Base-by-base conservation (phyloP, 1,284 basidiomycete species). In the Tausonia pullulans region DNA sequence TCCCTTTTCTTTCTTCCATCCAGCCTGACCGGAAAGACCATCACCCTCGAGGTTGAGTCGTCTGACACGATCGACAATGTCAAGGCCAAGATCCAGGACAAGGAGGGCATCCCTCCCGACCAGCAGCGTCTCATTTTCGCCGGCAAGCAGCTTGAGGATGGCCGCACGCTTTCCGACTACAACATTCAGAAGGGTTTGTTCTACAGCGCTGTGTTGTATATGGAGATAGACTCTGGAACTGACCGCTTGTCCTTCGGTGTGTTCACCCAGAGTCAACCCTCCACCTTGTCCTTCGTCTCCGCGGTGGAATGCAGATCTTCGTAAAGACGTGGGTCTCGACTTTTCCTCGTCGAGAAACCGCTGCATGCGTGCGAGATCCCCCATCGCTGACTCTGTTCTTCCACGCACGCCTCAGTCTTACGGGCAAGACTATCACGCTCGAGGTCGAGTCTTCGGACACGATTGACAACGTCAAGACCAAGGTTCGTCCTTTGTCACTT, bases 11-110 rank as follows among this genome's bases (percentile, higher is more conserved):
- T 3, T 39, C 11, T 41, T 9, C 44, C 62, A 63, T 60, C 69
- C 73, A 92, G 89, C 83, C 88, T 97, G 71, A 97, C 94, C 82
- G 94, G 94, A 77, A 98, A 97, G 83, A 95, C 92, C 71, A 95
- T 95, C 82, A 95, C 92, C 74, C 65, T 90, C 83, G 77, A 90
- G 85, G 92, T 95, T 70, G 91, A 95, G 80, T 76, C 82, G 80
- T 66, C 87, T 68, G 91, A 95, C 81, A 94, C 93, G 69, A 94
- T 96, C 79, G 92, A 96, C 83, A 95, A 95, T 83, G 91, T 94
- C 81, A 93, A 94, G 82, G 83, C 88, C 76, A 94, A 93, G 74
- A 80, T 81, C 69, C 79, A 81, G 72, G 79, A 80, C 74, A 80
- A 81, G 74, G 79, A 81, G 71, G 78, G 78, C 0, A 88, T 88